A percentile compares a stretch with the other conserved stretches of the same genome.
These are phyloP conservation scores for Linaria vulgaris DNA, from an alignment of 257 asterid genomes.

Conservation along the genomic window DNA sequence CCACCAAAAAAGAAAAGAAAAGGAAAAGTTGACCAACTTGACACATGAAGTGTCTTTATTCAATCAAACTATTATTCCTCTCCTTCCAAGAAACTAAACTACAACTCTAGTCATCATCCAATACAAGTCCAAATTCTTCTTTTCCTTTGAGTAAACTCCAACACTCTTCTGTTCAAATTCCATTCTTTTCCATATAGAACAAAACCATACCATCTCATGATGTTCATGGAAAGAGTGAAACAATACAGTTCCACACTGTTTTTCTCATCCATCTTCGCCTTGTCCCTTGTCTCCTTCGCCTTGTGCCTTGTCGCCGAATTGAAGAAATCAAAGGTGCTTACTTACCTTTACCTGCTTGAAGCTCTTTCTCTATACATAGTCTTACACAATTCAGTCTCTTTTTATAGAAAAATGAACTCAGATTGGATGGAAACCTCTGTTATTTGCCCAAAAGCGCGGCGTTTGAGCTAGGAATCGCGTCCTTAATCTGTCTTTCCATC, in stretches of 20 bases:
- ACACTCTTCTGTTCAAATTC: constrained; percentile 30
- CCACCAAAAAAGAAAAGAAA: no score
- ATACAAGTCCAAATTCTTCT: constrained; percentile 14
- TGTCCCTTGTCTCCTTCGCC: constrained; percentile 48
- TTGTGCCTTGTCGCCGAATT: constrained; percentile 78
- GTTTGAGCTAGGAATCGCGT: constrained; percentile 55
- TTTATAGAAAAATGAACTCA: constrained; percentile 57
- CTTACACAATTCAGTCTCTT: background rate
- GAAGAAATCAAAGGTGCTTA: constrained; percentile 58
- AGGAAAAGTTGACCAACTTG: constrained; percentile 17
- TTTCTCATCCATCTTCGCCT: constrained; percentile 30
- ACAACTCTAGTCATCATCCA: background rate
- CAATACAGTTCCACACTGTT: constrained; percentile 29
- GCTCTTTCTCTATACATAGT: background rate
- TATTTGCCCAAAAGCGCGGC: constrained; percentile 52
- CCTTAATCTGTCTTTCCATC: constrained; percentile 36
- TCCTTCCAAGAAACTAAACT: constrained; percentile 1
- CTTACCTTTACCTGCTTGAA: background rate
- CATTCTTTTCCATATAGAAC: constrained; percentile 5
- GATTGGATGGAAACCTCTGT: constrained; percentile 65
- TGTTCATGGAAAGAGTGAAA: constrained; percentile 41
- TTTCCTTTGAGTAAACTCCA: constrained; percentile 51
- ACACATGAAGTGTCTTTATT: background rate
- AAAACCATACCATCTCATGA: background rate
- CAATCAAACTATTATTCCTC: constrained; percentile 23